phyloP scores from a whole-genome alignment of 495 filamentous ascomycete genomes.

The Sabuloglossum arenarium region DNA sequence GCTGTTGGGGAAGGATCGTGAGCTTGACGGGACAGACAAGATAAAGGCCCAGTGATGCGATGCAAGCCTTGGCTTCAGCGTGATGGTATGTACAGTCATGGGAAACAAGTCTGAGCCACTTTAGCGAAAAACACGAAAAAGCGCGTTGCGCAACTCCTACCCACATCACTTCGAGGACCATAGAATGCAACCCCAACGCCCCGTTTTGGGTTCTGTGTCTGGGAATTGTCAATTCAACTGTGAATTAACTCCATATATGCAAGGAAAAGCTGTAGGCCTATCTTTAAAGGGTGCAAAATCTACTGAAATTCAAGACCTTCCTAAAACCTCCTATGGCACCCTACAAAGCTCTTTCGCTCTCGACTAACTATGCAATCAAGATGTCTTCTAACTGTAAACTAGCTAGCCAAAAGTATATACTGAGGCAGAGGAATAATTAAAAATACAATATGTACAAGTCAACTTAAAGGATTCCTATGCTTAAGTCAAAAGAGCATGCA shows the following conservation, averaged over 20 bases:
- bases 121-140: too few species aligned
- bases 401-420: neutral
- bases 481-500: neutral
- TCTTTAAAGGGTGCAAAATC: too few species aligned
- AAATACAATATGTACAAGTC: neutral
- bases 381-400: neutral
- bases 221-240: neutral
- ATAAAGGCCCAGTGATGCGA: neutral
- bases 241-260: neutral
- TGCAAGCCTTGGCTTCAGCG: neutral
- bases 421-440: neutral
- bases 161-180: too few species aligned
- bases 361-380: neutral
- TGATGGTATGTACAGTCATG: neutral
- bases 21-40: neutral
- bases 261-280: too few species aligned
- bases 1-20: neutral
- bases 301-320: neutral
- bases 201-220: too few species aligned
- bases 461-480: neutral
- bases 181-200: neutral
- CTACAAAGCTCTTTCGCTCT: neutral
- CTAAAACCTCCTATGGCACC: neutral
- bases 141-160: too few species aligned
- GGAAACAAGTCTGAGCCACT: too few species aligned